Conservation (phyloP, 2,329 filamentous ascomycete species). For the Cadophora malorum region DNA sequence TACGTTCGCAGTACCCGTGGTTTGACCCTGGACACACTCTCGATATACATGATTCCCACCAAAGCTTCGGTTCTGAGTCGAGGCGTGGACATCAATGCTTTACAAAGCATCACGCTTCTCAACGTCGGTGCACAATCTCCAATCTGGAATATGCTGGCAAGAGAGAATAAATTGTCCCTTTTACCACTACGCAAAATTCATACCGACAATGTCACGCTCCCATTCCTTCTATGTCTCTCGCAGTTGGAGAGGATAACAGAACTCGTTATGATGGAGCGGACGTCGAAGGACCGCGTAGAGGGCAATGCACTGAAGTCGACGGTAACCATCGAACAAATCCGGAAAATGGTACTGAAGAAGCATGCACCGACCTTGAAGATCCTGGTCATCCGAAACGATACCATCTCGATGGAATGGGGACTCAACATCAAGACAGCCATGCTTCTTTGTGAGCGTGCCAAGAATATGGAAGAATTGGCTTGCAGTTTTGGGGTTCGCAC, state of each 20-base stretch:
- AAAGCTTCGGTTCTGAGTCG: slow-evolving; percentile 62
- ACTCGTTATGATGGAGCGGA: slow-evolving; percentile 64
- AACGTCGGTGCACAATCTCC: slow-evolving; percentile 67
- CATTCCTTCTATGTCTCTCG: slow-evolving; percentile 60
- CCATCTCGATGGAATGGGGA: slow-evolving; percentile 59
- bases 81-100: slow-evolving; percentile 61
- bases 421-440: slow-evolving; percentile 59
- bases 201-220: slow-evolving; percentile 65
- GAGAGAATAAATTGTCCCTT: slow-evolving; percentile 58
- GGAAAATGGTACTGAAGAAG: slow-evolving; percentile 61
- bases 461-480: slow-evolving; percentile 60
- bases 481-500: slow-evolving; percentile 59
- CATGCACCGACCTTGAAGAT: slow-evolving; percentile 61
- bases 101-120: slow-evolving; percentile 65
- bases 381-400: slow-evolving; percentile 66
- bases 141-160: slow-evolving; percentile 64
- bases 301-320: slow-evolving; percentile 58
- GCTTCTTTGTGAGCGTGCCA: slow-evolving; percentile 59
- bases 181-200: slow-evolving; percentile 64
- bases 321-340: slow-evolving; percentile 63
- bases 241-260: slow-evolving; percentile 62
- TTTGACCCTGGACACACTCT: slow-evolving; percentile 59
- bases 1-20: slow-evolving; percentile 66
- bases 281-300: slow-evolving; percentile 57
- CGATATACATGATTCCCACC: slow-evolving; percentile 64